These are phyloP conservation scores for Globisporangium iwayamae DNA, from an alignment of 352 stramenopile genomes.

Conservation along the genomic window DNA sequence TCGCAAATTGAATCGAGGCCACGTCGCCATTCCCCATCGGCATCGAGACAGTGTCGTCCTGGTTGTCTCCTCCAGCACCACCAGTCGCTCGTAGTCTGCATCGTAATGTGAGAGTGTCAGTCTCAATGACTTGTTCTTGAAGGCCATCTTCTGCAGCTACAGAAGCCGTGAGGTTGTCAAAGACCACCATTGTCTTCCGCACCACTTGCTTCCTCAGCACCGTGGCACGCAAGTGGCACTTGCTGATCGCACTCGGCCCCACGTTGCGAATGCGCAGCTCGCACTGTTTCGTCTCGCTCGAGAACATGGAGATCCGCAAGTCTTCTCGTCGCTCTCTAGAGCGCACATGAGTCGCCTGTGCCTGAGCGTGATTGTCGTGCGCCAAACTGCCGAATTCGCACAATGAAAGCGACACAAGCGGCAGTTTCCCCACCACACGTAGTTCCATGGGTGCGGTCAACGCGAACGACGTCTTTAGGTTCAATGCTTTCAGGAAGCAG, in stretches of 20 bases:
- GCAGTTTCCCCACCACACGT: constrained; percentile 39
- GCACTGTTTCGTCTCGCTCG: constrained; percentile 57
- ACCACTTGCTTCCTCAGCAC: constrained; percentile 26
- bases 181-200: constrained; percentile 38
- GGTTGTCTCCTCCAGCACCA: neutral
- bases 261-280: constrained; percentile 50
- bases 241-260: constrained; percentile 37
- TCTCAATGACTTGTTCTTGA: constrained; percentile 14
- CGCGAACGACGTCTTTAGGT: constrained; percentile 55
- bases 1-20: constrained; percentile 34
- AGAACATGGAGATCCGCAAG: constrained; percentile 57
- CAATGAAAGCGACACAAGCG: constrained; percentile 45
- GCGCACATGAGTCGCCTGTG: no score
- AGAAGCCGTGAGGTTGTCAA: constrained; percentile 33
- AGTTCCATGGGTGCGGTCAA: constrained; percentile 28
- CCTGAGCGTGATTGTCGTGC: constrained; percentile 2
- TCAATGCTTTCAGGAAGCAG: constrained; percentile 60
- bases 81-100: constrained; percentile 7
- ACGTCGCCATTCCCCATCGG: constrained; percentile 31
- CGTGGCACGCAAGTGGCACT: constrained; percentile 33
- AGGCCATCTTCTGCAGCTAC: neutral
- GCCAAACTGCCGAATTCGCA: constrained; percentile 33
- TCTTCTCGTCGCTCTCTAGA: constrained; percentile 11
- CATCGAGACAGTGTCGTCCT: constrained; percentile 6
- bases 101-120: constrained; percentile 16